Evolutionary conservation across 148 eudicot species (phyloP).

Genomic region (Rhododendron williamsianum): DNA sequence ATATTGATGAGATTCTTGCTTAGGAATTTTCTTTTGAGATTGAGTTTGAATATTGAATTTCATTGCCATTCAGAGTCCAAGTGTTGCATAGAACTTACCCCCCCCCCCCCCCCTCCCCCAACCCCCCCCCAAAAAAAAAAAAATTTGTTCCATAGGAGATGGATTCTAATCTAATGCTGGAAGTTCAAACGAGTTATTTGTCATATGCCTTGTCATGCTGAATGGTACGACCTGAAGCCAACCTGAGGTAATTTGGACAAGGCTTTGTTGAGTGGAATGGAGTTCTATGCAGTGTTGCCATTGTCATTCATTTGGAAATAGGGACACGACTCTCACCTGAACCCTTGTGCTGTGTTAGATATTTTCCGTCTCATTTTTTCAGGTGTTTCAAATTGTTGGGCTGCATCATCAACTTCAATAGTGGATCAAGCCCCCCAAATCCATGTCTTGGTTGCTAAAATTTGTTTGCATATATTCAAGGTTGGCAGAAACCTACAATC

Average conservation of each 20-base stretch:
- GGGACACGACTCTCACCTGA: not conserved
- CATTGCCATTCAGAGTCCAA: no score
- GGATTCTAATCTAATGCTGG: no score
- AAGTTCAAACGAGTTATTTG: no score
- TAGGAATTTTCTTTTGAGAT: no score
- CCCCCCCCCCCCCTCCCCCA: no score
- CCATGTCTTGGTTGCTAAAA: constrained; percentile 39
- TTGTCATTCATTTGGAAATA: not conserved
- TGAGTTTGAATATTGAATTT: no score
- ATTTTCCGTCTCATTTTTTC: constrained; percentile 17
- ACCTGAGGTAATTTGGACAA: not conserved
- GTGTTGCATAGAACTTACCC: no score
- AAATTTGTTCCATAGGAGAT: no score
- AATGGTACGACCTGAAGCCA: not conserved
- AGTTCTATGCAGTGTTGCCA: not conserved
- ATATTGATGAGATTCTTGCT: no score
- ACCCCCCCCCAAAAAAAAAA: no score
- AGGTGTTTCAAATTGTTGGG: constrained; percentile 22
- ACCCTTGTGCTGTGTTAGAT: constrained; percentile 23
- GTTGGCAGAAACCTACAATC: constrained; percentile 21
- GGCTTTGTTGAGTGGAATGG: not conserved
- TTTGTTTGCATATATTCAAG: constrained; percentile 32
- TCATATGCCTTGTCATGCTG: not conserved
- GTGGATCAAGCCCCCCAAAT: constrained; percentile 65
- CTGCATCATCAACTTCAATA: constrained; percentile 47